Conservation (phyloP, 2,329 filamentous ascomycete species). For the Colletotrichum lentis region DNA sequence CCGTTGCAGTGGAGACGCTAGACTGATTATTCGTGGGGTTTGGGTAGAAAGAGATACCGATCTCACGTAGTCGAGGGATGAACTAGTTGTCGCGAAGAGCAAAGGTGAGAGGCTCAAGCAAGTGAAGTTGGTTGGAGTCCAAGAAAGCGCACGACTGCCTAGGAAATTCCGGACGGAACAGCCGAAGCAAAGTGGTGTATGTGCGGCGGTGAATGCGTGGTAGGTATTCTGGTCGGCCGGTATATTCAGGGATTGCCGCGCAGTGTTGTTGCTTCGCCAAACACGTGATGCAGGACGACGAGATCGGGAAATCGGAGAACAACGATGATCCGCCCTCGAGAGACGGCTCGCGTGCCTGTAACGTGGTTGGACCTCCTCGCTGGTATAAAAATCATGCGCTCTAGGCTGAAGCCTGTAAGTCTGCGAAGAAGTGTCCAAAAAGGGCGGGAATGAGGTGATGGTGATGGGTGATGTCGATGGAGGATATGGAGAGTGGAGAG, state of each 20-base stretch:
- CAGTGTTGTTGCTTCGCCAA: not conserved
- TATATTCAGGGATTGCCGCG: not conserved
- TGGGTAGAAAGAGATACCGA: not conserved
- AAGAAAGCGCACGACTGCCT: not conserved
- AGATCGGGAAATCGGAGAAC: not conserved
- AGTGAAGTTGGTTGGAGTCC: not conserved
- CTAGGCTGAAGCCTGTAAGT: conserved; percentile 28
- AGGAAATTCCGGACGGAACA: not conserved
- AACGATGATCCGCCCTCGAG: not conserved
- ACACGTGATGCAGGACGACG: not conserved
- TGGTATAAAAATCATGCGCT: conserved; percentile 35
- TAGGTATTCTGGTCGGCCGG: not conserved
- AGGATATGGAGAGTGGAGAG: not conserved
- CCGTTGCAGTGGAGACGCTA: not conserved
- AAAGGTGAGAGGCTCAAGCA: not conserved
- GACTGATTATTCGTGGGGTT: not conserved
- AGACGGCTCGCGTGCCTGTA: not conserved
- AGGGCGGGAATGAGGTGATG: conserved; percentile 4
- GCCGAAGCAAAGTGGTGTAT: not conserved
- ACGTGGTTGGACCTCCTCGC: conserved; percentile 22
- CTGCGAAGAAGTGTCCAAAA: conserved; percentile 34
- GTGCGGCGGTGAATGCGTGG: not conserved
- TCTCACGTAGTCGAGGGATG: too few relatives aligned
- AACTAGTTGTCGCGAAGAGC: not conserved
- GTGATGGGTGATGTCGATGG: conserved; percentile 11